Evolutionary conservation across 441 rosid genomes (phyloP).

Genomic region (Daphne laureola): DNA sequence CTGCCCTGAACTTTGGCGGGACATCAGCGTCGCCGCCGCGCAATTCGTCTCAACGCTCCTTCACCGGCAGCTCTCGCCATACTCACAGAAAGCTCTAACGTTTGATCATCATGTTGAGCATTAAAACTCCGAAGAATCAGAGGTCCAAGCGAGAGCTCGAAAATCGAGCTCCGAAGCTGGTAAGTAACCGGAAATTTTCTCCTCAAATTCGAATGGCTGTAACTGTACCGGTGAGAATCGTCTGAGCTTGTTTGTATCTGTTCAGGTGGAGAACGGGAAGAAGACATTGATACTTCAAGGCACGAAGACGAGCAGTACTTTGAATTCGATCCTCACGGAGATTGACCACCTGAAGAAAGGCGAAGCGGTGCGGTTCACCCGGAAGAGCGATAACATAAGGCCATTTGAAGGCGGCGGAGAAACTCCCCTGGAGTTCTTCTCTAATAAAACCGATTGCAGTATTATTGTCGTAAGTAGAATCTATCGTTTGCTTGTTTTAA

Average conservation of each 20-base stretch:
- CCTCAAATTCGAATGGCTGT: not conserved
- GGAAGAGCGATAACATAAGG: slow-evolving; percentile 83
- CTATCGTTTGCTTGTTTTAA: not conserved
- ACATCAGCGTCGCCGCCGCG: too few relatives aligned
- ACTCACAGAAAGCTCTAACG: too few relatives aligned
- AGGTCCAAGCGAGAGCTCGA: slow-evolving; percentile 61
- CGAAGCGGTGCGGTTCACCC: slow-evolving; percentile 59
- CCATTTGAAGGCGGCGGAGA: slow-evolving; percentile 96
- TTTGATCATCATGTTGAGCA: slow-evolving; percentile 37
- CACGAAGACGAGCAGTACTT: slow-evolving; percentile 62
- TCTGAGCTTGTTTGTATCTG: not conserved
- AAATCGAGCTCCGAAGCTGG: slow-evolving; percentile 72
- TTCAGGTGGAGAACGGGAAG: slow-evolving; percentile 84
- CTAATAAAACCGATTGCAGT: slow-evolving; percentile 88
- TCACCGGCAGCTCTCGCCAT: too few relatives aligned
- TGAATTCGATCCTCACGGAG: slow-evolving; percentile 61
- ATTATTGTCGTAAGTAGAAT: slow-evolving; percentile 62
- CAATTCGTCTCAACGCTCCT: too few relatives aligned
- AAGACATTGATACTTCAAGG: slow-evolving; percentile 90
- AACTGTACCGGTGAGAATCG: not conserved
- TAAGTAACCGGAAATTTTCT: slow-evolving; percentile 44
- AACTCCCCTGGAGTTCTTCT: slow-evolving; percentile 86
- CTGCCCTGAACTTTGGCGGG: too few relatives aligned
- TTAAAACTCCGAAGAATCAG: slow-evolving; percentile 44
- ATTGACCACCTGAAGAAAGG: slow-evolving; percentile 69